Conservation (phyloP, 768 basidiomycete genomes). For the Mycena belliarum region DNA sequence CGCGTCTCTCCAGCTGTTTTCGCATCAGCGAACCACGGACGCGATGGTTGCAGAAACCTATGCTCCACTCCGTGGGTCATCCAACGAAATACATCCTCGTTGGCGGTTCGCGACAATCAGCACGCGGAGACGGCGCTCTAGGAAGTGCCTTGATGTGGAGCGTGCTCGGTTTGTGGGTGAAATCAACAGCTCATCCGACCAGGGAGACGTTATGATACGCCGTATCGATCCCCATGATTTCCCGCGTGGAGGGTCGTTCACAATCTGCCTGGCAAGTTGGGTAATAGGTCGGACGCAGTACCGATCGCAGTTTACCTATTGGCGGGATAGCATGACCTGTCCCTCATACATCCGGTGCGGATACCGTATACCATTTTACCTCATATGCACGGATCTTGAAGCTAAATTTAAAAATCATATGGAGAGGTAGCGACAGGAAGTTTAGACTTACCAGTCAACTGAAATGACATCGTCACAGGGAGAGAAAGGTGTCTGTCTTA, state of each 20-base stretch:
- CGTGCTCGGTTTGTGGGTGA: constrained; percentile 30
- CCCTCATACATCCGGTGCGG: constrained; percentile 14
- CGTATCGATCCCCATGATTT: constrained; percentile 46
- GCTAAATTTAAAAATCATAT: background rate
- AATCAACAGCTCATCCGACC: constrained; percentile 38
- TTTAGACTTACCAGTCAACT: constrained; percentile 31
- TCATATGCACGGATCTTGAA: too few relatives aligned
- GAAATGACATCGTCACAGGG: constrained; percentile 39
- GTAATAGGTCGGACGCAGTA: background rate
- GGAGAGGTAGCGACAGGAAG: background rate
- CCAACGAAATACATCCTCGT: too few relatives aligned
- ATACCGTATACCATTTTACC: constrained; percentile 14
- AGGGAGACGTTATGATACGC: constrained; percentile 38
- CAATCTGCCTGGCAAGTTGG: constrained; percentile 39
- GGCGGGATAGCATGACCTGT: constrained; percentile 17
- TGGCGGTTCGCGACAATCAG: constrained; percentile 58
- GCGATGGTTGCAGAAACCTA: constrained; percentile 40
- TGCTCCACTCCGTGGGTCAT: constrained; percentile 59
- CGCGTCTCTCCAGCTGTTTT: constrained; percentile 35
- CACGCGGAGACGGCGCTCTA: constrained; percentile 50
- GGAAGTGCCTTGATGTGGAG: constrained; percentile 53
- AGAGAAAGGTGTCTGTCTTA: too few relatives aligned
- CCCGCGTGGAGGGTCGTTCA: constrained; percentile 44
- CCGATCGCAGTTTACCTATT: background rate
- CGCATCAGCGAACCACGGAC: constrained; percentile 51